Conservation (phyloP, 257 asterid genomes). For the Solanum bukasovii region DNA sequence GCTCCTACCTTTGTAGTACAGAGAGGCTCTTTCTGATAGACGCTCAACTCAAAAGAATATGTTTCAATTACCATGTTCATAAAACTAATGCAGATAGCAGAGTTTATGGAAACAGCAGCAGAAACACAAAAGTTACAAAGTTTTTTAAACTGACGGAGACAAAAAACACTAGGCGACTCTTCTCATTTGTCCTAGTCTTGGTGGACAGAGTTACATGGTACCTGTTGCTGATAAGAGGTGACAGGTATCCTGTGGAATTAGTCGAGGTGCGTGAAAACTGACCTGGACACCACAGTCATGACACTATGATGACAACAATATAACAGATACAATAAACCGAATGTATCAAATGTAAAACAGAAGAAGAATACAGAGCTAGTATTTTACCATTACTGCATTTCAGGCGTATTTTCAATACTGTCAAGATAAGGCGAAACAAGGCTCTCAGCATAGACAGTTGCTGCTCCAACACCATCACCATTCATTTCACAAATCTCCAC, state of each 20-base stretch:
- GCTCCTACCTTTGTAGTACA: neutral
- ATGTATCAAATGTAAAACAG: neutral
- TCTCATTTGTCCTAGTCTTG: too few relatives aligned
- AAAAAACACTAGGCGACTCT: neutral
- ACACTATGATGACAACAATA: neutral
- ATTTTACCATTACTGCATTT: neutral
- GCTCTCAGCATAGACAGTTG: conserved; percentile 31
- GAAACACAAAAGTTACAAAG: neutral
- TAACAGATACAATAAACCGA: neutral
- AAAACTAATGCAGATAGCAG: neutral
- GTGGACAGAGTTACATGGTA: too few relatives aligned
- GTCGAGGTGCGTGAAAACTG: neutral
- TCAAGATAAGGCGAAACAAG: conserved; percentile 23
- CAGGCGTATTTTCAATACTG: neutral
- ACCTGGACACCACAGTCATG: neutral
- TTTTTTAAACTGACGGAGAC: neutral
- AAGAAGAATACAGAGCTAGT: neutral
- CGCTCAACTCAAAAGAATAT: neutral
- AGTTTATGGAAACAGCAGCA: neutral
- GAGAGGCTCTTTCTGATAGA: neutral
- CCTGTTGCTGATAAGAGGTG: too few relatives aligned
- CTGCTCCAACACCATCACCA: conserved; percentile 5
- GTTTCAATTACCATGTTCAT: neutral
- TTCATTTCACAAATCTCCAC: conserved; percentile 1
- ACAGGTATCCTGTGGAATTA: too few relatives aligned